Evolutionary conservation across 1,139 yeast genomes (phyloP), one percentile per base, ranked within the genome.

Genomic region (Magnusiomyces sp.): DNA sequence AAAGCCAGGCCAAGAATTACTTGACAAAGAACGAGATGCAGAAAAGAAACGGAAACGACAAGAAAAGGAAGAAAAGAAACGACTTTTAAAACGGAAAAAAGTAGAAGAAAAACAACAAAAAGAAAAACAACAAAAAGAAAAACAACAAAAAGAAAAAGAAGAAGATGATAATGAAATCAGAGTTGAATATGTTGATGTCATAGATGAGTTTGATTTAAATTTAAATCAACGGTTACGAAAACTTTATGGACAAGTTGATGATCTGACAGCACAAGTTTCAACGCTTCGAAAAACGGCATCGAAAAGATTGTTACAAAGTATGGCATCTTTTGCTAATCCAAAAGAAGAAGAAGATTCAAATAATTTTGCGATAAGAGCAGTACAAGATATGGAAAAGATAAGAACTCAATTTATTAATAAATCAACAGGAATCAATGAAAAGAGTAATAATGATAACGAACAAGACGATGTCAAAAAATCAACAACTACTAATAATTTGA

Each of bases 121-220:
- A 23, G 29, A 23, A 23, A 4, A 5, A 23, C 6, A 4, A 23
- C 29, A 23, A 23, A 7, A 23, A 23, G 29, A 23, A 7, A 23
- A 23, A 23, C 4, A 23, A 23, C 29, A 7, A 7, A 23, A 23
- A 23, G 29, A 23, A 23, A 4, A 23, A 23, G 29, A 23, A 23
- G 29, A 23, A 7, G 7, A 23, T 5, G 52, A 46, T 48, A 11
- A 43, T 47, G 33, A 47, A 50, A 13, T 44, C 47, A 2, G 45
- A 31, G 29, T 16, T 50, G 52, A 50, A 27, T 60, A 57, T 19
- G 29, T 23, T 7, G 29, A 23, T 23, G 29, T 23, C 6, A 72
- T 77, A 13, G 87, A 79, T 59, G 83, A 85, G 1, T 78, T 79
- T 62, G 84, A 82, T 60, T 63, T 71, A 40, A 79, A 72, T 11